Evolutionary conservation across 176 grass and related monocot species (phyloP).

Genomic region (Hsuehochloa calcarea): DNA sequence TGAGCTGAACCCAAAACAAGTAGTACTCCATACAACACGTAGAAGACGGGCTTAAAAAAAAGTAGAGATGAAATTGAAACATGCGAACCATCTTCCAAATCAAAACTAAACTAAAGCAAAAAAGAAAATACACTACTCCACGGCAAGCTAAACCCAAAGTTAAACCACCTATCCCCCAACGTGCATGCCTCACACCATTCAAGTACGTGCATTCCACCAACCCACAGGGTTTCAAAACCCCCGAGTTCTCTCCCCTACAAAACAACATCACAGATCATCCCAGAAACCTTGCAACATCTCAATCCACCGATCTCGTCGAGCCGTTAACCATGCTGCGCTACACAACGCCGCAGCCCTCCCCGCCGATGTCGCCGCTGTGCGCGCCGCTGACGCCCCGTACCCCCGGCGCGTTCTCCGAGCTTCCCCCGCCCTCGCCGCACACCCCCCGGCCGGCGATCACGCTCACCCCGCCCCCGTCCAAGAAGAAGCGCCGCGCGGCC

Average conservation of each 20-base stretch:
- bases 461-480: conserved; percentile 56
- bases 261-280: neutral
- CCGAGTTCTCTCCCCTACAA: neutral
- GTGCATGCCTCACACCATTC: conserved; percentile 48
- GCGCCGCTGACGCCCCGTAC: conserved; percentile 46
- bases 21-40: too few relatives aligned
- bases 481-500: conserved; percentile 40
- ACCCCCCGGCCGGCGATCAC: conserved; percentile 62
- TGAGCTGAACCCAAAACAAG: too few relatives aligned
- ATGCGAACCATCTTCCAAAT: neutral
- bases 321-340: conserved; percentile 30
- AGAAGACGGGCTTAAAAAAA: neutral
- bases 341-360: conserved; percentile 46
- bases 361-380: conserved; percentile 57
- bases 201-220: conserved; percentile 39
- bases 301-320: neutral
- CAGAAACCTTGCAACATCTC: neutral
- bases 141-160: neutral
- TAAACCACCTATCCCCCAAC: neutral
- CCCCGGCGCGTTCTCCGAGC: conserved; percentile 23
- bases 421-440: conserved; percentile 41
- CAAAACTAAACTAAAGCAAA: neutral
- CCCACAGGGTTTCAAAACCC: conserved; percentile 22
- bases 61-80: neutral
- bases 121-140: neutral